Base-by-base conservation (phyloP, 2,329 filamentous ascomycete species). In the Pestalotiopsis fici region DNA sequence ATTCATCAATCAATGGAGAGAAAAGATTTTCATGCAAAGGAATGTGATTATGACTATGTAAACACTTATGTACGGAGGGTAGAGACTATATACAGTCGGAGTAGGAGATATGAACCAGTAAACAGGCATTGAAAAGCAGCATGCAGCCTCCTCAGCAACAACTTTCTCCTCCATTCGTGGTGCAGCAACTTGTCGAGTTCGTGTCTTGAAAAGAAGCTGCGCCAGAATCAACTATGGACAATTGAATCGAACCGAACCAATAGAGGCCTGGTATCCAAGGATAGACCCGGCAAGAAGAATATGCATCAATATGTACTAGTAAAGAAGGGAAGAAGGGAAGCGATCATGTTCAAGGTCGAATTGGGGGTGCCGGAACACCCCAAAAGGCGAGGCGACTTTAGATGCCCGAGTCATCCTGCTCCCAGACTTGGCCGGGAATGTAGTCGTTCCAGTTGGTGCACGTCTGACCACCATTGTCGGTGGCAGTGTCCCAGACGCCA, bases 331-430 rank as follows among this genome's bases (percentile, higher is more conserved):
- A 50, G 6, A 21, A 21, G 43, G 18, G 7, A 50, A 9, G 4
- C 2, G 1, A 35, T 35, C 31, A 50, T 9, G 4, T 50, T 35
- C 31, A 11, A 35, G 31, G 31, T 35, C 31, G 31, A 35, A n/a
- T n/a, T n/a, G n/a, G n/a, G n/a, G n/a, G n/a, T n/a, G n/a, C n/a
- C n/a, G n/a, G n/a, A n/a, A n/a, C n/a, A n/a, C n/a, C n/a, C n/a
- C n/a, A n/a, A 4, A n/a, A 11, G 43, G 43, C 18, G 9, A 7
- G 43, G 9, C 43, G n/a, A n/a, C n/a, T n/a, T 61, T 61, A 61
- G 59, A 61, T 61, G 21, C 59, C 59, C 4, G 59, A 61, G 31
- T 61, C 59, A n/a, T 61, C 59, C 35, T 61, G 59, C 59, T 61
- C 59, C 12, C 6, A 21, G 9, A 31, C 21, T 4, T 35, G 23